phyloP scores from a whole-genome alignment of 805 yeast genomes.

The Candida qinlingensis region DNA sequence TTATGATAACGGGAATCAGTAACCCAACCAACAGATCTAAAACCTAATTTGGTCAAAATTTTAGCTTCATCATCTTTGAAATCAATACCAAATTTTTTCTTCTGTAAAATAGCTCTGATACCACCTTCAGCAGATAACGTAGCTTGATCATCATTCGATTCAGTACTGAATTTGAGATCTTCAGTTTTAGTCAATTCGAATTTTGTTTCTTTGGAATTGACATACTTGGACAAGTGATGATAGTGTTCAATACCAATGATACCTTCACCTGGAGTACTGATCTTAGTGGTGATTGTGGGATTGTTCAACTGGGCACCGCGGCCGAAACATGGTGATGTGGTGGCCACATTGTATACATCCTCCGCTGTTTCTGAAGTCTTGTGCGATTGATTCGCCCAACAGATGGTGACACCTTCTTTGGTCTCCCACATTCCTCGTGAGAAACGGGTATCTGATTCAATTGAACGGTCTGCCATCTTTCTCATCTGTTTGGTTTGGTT shows the following conservation, averaged over 20 bases:
- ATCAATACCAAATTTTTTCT: slow-evolving; percentile 15
- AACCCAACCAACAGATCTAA: slow-evolving; percentile 22
- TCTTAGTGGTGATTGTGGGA: slow-evolving; percentile 20
- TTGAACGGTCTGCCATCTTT: too few species aligned
- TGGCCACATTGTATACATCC: slow-evolving; percentile 13
- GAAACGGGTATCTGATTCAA: slow-evolving; percentile 19
- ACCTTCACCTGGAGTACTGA: slow-evolving; percentile 14
- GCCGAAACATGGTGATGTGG: slow-evolving; percentile 7
- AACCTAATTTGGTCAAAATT: slow-evolving; percentile 18
- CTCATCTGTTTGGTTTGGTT: too few species aligned
- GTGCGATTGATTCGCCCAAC: slow-evolving; percentile 19
- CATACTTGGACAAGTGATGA: slow-evolving; percentile 19
- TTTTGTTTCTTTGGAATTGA: slow-evolving; percentile 13
- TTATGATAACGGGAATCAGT: slow-evolving; percentile 11
- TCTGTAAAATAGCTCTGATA: slow-evolving; percentile 12
- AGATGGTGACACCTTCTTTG: slow-evolving; percentile 15
- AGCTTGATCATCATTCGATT: slow-evolving; percentile 5
- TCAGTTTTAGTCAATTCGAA: slow-evolving; percentile 10
- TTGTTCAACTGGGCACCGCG: slow-evolving; percentile 18
- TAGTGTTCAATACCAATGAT: slow-evolving; percentile 19
- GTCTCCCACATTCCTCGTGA: slow-evolving; percentile 21
- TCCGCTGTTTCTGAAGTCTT: slow-evolving; percentile 14
- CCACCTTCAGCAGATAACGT: slow-evolving; percentile 8
- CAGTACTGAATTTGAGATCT: slow-evolving; percentile 1
- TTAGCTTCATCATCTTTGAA: slow-evolving; percentile 12